Conservation (phyloP, 106 monocot genomes). For the Platanthera guangdongensis region DNA sequence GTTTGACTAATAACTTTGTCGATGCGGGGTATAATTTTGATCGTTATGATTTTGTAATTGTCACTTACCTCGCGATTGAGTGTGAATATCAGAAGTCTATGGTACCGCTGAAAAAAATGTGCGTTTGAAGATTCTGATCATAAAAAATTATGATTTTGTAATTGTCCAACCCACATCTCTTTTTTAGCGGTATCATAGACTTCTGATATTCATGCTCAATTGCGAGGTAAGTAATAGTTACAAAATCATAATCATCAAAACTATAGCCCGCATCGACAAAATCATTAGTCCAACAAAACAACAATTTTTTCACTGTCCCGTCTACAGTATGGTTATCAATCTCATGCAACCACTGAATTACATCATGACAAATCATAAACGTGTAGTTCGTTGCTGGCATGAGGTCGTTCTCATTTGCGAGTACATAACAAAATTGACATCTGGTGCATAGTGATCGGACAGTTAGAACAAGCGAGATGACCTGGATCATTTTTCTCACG, state of each 20-base stretch:
- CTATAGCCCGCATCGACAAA: constrained; percentile 7
- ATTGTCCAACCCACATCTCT: constrained; percentile 45
- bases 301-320: constrained; percentile 33
- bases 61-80: no score
- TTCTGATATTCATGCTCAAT: constrained; percentile 66
- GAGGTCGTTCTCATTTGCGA: background rate
- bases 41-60: no score
- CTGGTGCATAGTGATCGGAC: constrained; percentile 15
- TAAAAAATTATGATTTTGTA: no score
- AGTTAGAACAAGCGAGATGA: constrained; percentile 70
- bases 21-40: no score
- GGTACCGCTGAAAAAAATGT: no score
- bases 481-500: constrained; percentile 95
- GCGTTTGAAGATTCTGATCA: no score
- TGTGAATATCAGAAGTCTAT: no score
- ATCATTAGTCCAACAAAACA: constrained; percentile 37
- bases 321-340: constrained; percentile 45
- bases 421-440: background rate
- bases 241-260: constrained; percentile 73
- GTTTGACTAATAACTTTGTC: no score
- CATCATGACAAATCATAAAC: no score
- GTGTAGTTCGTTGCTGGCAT: constrained; percentile 28
- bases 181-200: constrained; percentile 51
- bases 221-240: constrained; percentile 62
- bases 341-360: constrained; percentile 83